Percentiles rank a stretch among this genome's conserved stretches.
Evolutionary conservation across 768 basidiomycete species (phyloP).

Genomic region (Termitomyces sp.): DNA sequence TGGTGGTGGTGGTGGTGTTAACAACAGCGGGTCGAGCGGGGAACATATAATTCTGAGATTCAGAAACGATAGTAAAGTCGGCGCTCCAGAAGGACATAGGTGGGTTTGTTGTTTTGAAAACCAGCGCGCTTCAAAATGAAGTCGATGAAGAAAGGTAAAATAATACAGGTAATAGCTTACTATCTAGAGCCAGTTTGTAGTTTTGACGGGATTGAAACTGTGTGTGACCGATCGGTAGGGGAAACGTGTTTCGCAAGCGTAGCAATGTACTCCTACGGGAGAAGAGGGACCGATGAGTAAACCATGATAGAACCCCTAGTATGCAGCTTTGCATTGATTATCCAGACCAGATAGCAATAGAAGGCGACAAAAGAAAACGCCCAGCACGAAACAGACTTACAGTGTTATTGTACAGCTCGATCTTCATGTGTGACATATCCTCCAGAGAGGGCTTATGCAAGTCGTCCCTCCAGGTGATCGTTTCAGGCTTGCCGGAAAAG

Average conservation of each 20-base stretch:
- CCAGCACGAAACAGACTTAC: conserved; percentile 24
- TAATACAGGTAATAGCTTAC: conserved; percentile 15
- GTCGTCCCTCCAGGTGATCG: conserved; percentile 50
- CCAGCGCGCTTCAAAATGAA: conserved; percentile 23
- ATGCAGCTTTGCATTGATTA: neutral
- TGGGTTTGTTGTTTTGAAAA: conserved; percentile 26
- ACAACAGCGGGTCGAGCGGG: conserved; percentile 17
- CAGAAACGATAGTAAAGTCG: conserved; percentile 38
- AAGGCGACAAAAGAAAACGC: neutral
- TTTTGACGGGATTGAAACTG: conserved; percentile 27
- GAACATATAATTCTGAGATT: conserved; percentile 9
- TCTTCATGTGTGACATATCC: conserved; percentile 36
- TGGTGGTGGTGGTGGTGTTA: neutral
- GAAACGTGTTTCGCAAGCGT: conserved; percentile 41
- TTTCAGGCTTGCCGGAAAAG: conserved; percentile 34
- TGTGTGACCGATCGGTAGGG: conserved; percentile 24
- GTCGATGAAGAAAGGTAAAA: neutral
- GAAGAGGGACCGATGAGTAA: neutral
- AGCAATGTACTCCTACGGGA: conserved; percentile 31
- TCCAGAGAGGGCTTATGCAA: conserved; percentile 31
- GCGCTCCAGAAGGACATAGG: conserved; percentile 41
- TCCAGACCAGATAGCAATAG: neutral
- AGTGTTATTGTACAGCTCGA: conserved; percentile 39
- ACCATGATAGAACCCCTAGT: neutral
- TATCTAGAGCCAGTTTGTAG: conserved; percentile 24